A percentile compares a stretch with the other conserved stretches of the same genome.
Conservation (phyloP, 176 grass and related monocot species). For the Dendrocalamus sinicus region DNA sequence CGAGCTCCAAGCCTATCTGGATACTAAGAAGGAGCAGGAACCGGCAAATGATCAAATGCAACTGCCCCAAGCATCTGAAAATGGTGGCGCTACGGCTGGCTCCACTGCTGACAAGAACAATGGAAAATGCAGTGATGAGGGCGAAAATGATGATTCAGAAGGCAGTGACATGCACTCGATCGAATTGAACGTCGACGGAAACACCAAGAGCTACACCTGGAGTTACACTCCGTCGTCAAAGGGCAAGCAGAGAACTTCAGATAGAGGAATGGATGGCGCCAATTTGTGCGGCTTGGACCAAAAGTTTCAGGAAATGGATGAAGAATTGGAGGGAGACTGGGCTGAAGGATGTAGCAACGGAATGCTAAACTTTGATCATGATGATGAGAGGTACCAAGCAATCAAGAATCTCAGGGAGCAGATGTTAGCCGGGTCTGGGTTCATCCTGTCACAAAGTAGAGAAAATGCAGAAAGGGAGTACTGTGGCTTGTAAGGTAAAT, state of each 20-base stretch:
- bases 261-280: constrained; percentile 37
- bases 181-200: constrained; percentile 74
- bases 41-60: constrained; percentile 8
- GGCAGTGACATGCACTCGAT: constrained; percentile 75
- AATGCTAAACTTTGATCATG: constrained; percentile 52
- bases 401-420: constrained; percentile 82
- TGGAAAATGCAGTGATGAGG: constrained; percentile 25
- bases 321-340: constrained; percentile 61
- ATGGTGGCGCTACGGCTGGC: background rate
- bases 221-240: constrained; percentile 42
- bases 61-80: constrained; percentile 8
- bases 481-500: constrained; percentile 42
- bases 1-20: constrained; percentile 64
- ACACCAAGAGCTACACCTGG: constrained; percentile 59
- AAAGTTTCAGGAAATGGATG: constrained; percentile 28
- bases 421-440: constrained; percentile 73
- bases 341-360: constrained; percentile 61
- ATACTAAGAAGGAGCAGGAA: constrained; percentile 48
- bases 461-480: constrained; percentile 34
- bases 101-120: background rate
- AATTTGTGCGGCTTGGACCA: background rate
- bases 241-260: constrained; percentile 7
- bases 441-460: constrained; percentile 54
- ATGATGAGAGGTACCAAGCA: constrained; percentile 69
- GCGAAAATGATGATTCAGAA: constrained; percentile 36